These are phyloP conservation scores for Amanita brunnescens DNA, from an alignment of 768 basidiomycete species.

Conservation along the genomic window DNA sequence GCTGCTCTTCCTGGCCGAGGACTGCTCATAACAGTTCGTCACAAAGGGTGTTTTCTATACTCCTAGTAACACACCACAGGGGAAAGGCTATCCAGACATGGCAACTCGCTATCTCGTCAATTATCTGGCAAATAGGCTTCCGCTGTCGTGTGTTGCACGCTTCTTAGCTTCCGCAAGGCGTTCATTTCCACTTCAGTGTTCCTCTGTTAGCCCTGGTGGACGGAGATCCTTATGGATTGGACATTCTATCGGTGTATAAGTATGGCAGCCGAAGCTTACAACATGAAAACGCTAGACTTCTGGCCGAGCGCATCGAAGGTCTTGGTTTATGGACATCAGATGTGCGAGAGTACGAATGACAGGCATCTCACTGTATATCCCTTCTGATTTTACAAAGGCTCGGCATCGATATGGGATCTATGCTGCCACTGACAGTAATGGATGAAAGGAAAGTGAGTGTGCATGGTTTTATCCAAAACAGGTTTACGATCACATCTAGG, in stretches of 20 bases:
- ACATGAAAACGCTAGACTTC: slow-evolving; percentile 64
- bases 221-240: slow-evolving; percentile 85
- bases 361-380: not conserved
- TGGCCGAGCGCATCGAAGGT: slow-evolving; percentile 67
- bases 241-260: slow-evolving; percentile 85
- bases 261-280: slow-evolving; percentile 64
- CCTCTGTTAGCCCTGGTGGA: slow-evolving; percentile 81
- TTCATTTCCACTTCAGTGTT: slow-evolving; percentile 37
- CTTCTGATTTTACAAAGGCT: slow-evolving; percentile 30
- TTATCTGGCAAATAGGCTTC: slow-evolving; percentile 58
- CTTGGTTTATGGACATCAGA: slow-evolving; percentile 71
- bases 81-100: slow-evolving; percentile 95
- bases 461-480: not conserved
- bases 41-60: not conserved
- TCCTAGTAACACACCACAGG: slow-evolving; percentile 35
- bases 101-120: slow-evolving; percentile 82
- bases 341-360: slow-evolving; percentile 41
- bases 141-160: slow-evolving; percentile 36
- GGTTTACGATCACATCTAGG: slow-evolving; percentile 29
- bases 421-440: slow-evolving; percentile 60
- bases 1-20: slow-evolving; percentile 51
- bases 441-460: slow-evolving; percentile 66
- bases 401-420: slow-evolving; percentile 45
- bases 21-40: slow-evolving; percentile 64
- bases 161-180: not conserved